These are phyloP conservation scores for Penicillium griseofulvum DNA, from an alignment of 2,329 filamentous ascomycete genomes.

Conservation along the genomic window DNA sequence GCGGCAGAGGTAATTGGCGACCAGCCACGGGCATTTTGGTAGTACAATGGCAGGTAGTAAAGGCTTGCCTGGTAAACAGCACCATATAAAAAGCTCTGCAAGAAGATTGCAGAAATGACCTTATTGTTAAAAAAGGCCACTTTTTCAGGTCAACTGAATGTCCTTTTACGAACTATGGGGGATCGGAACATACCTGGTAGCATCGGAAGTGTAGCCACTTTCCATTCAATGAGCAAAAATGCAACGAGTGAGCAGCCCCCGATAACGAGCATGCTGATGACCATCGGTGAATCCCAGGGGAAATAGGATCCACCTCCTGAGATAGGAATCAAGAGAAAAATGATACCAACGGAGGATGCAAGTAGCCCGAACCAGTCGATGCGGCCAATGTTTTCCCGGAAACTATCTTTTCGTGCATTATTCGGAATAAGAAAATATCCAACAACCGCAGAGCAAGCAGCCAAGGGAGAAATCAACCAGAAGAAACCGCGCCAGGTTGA, in stretches of 20 bases:
- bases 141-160: constrained; percentile 14
- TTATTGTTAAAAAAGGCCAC: constrained; percentile 53
- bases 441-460: constrained; percentile 47
- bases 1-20: constrained; percentile 51
- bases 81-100: constrained; percentile 61
- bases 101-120: constrained; percentile 54
- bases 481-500: constrained; percentile 49
- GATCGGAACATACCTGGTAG: constrained; percentile 45
- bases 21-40: constrained; percentile 55
- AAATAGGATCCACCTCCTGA: constrained; percentile 61
- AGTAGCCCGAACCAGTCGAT: constrained; percentile 61
- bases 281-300: constrained; percentile 55
- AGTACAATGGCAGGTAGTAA: constrained; percentile 63
- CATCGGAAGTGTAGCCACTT: constrained; percentile 56
- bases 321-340: constrained; percentile 62
- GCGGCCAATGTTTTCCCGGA: constrained; percentile 50
- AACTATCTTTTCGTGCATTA: constrained; percentile 48
- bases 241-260: constrained; percentile 47
- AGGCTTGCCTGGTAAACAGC: constrained; percentile 58
- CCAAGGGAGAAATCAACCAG: constrained; percentile 54
- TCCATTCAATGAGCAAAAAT: constrained; percentile 58
- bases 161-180: not conserved
- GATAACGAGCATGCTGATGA: constrained; percentile 58
- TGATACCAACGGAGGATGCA: constrained; percentile 54
- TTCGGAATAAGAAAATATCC: constrained; percentile 54